Evolutionary conservation across 129 eudicot genomes (phyloP), one percentile per base, ranked within the genome.

Genomic region (Sambucus nigra): DNA sequence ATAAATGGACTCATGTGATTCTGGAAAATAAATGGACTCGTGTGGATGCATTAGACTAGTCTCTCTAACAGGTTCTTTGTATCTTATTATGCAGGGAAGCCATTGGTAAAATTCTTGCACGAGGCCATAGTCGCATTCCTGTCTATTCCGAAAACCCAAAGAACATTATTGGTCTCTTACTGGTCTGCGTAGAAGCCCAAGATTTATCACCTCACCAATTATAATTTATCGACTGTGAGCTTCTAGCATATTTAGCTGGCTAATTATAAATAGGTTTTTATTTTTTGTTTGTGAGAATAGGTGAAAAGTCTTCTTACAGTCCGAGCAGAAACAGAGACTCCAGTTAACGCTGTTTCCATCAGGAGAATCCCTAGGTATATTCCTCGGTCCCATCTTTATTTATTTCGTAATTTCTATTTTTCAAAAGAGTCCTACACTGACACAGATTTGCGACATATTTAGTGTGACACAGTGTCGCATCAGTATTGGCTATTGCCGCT

Each of bases 261-360:
- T 26, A 59, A 61, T 50, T 38, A 22, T 57, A 20, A 51, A 56
- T 49, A 40, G 44, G 11, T 39, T 15, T 14, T 28, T 53, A 19
- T 21, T 51, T 25, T 61, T 25, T 53, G 47, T 57, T 52, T 50
- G 33, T 47, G 52, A 49, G 50, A n/a, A 57, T 62, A 91, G 99
- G 99, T 91, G 29, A 91, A 91, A 75, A 91, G 83, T 71, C 99
- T 91, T 67, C 95, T 91, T 44, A 91, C 99, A 5, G 99, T 91
- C 39, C 85, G 99, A 28, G 87, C 99, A 53, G 99, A 91, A 82
- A 91, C 95, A 20, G 99, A 91, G 69, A 91, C 99, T 59, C 94
- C 95, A 21, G 99, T 91, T 56, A 91, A 95, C 51, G 83, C 93
- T 26, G 99, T 91, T 61, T 91, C 99, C 32, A 91, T 91, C 51